Evolutionary conservation across 2,329 filamentous ascomycete genomes (phyloP), one percentile per base, ranked within the genome.

Genomic region (Penicillium sp.): DNA sequence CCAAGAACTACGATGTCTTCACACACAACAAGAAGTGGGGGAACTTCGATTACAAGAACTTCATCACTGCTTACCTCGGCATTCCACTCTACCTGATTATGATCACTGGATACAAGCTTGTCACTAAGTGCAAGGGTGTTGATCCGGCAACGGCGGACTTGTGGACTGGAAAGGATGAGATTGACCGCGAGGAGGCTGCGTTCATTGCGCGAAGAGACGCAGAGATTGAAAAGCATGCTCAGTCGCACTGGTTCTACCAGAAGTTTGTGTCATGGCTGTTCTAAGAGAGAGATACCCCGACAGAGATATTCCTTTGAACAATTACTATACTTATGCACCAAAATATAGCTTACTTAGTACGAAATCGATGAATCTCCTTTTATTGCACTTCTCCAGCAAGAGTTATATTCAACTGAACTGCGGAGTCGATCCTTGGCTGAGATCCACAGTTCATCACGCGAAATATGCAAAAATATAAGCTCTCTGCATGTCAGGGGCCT

Each of bases 1-100:
- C 90, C 68, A 95, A 94, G 82, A 92, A 91, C 79, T 94, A 85
- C 74, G 80, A 83, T 53, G 86, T 88, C 56, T 94, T 94, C 73
- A 79, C 84, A 2, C 73, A 71, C 55, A 72, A 65, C 41, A 52
- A 70, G 64, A 67, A 76, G 62, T 78, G 80, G 54, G 80, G 79
- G 51, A 77, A 78, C 49, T 89, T 89, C 61, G 84, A 89, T 72
- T 89, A 89, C 79, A 86, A 88, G 78, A 86, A 83, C 66, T 92
- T 92, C 74, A 84, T 92, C 71, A 90, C 87, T 0, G 87, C 87
- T 25, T 92, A 92, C 71, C 77, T 89, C 7, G 89, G 89, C 49
- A 91, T 92, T 63, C 89, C 89, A 1, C 73, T 92, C 22, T 92
- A 90, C 72, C 72, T 92, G 18, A 76, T 81, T 23, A 79, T 89